A percentile compares a stretch with the other conserved stretches of the same genome.
These are phyloP conservation scores for Dryadomyces quercus-mongolicae DNA, from an alignment of 2,329 filamentous ascomycete genomes.

Conservation along the genomic window DNA sequence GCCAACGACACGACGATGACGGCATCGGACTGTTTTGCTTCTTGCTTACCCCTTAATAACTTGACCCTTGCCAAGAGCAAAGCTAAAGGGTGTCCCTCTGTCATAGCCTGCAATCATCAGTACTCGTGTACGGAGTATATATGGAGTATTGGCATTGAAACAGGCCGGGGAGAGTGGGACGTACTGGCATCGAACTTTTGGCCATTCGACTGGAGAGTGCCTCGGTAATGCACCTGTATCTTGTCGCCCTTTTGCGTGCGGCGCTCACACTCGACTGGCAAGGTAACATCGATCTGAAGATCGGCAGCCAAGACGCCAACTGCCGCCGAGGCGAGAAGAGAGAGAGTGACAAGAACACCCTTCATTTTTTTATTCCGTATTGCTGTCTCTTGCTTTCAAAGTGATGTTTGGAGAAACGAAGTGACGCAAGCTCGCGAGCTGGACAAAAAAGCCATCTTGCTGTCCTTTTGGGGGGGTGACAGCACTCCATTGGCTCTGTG, in stretches of 20 bases:
- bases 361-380: conserved; percentile 30
- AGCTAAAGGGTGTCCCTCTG: conserved; percentile 61
- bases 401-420: conserved; percentile 1
- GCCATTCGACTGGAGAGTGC: conserved; percentile 63
- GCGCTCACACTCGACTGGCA: conserved; percentile 64
- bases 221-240: conserved; percentile 79
- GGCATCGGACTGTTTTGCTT: conserved; percentile 10
- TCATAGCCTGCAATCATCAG: conserved; percentile 34
- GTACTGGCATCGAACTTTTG: conserved; percentile 69
- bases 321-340: conserved; percentile 38
- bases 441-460: not conserved
- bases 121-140: no score
- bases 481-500: not conserved
- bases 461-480: not conserved
- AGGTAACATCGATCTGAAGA: conserved; percentile 67
- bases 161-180: conserved; percentile 8
- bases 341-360: conserved; percentile 32
- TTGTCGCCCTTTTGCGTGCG: conserved; percentile 66
- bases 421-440: not conserved
- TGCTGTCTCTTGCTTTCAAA: conserved; percentile 1
- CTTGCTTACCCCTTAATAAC: conserved; percentile 72
- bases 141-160: not conserved
- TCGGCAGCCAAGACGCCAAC: conserved; percentile 38
- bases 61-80: conserved; percentile 65
- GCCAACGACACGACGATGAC: not conserved